Evolutionary conservation across 2,329 filamentous ascomycete genomes (phyloP), one percentile per base, ranked within the genome.

Genomic region (Penicillium sp.): DNA sequence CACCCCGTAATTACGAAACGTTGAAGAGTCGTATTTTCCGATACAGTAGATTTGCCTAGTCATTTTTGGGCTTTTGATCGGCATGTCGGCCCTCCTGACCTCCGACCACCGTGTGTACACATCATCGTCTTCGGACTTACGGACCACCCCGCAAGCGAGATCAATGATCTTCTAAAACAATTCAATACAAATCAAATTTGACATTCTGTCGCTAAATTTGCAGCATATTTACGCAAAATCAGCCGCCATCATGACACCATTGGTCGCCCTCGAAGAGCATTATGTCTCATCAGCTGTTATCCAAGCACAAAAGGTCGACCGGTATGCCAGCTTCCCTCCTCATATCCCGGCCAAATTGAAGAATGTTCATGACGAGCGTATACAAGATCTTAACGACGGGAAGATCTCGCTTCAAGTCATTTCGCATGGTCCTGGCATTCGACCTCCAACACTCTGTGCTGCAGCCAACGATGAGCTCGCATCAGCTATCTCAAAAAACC

Each of bases 401-500:
- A 44, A 45, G 1, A 26, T 53, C 10, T 45, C 50, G 1, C 26
- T 53, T 16, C 50, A 53, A 39, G 37, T 53, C 8, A 46, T 53
- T 9, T 53, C 50, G 16, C 50, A 53, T 16, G 50, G 26, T 13
- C 50, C 50, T 16, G 50, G 50, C 1, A 39, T 45, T 11, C 21
- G 39, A 39, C 42, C 50, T 14, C 8, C 39, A 11, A n/a, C 27
- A 19, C 23, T 53, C 14, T 53, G 50, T 26, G 14, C 11, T 23
- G 50, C 39, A 23, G 39, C 50, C 44, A 53, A 53, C 27, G 21
- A 49, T 29, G 47, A 37, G 5, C 47, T 49, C 4, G 31, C 33
- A 13, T 31, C 29, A 13, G 29, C 29, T n/a, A 10, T n/a, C 8
- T 9, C 59, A 7, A 46, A 62, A 33, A 55, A 75, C 39, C 70